Conservation (phyloP, 345 rosid species). For the Odontarrhena argentea region DNA sequence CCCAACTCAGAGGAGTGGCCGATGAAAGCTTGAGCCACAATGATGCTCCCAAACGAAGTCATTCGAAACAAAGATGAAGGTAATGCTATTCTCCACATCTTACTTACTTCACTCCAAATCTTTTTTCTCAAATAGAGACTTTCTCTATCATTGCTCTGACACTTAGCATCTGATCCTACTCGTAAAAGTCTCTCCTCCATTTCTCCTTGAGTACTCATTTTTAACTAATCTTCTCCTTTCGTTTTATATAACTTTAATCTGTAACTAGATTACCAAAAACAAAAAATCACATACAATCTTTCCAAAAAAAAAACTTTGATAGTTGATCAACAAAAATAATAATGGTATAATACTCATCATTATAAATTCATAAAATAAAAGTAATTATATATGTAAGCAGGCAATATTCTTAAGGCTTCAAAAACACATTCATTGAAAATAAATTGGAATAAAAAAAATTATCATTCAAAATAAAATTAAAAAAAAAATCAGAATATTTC, state of each 20-base stretch:
- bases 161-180: slow-evolving; percentile 23
- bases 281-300: neutral
- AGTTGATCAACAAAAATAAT: no score
- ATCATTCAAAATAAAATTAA: no score
- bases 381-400: no score
- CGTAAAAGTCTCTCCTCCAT: slow-evolving; percentile 41
- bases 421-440: no score
- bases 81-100: slow-evolving; percentile 54
- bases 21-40: slow-evolving; percentile 63
- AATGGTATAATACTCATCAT: no score
- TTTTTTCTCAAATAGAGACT: slow-evolving; percentile 38
- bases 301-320: neutral
- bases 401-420: no score
- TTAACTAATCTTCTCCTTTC: neutral
- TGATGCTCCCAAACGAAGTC: slow-evolving; percentile 51
- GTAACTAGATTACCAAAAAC: neutral
- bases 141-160: slow-evolving; percentile 19
- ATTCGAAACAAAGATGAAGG: slow-evolving; percentile 54
- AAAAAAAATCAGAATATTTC: no score
- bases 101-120: slow-evolving; percentile 53
- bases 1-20: slow-evolving; percentile 51
- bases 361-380: no score
- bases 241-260: slow-evolving; percentile 1
- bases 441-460: no score
- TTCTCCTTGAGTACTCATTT: slow-evolving; percentile 39